These are phyloP conservation scores for Hyaloperonospora arabidopsidis DNA, from an alignment of 352 stramenopile genomes.

Conservation along the genomic window DNA sequence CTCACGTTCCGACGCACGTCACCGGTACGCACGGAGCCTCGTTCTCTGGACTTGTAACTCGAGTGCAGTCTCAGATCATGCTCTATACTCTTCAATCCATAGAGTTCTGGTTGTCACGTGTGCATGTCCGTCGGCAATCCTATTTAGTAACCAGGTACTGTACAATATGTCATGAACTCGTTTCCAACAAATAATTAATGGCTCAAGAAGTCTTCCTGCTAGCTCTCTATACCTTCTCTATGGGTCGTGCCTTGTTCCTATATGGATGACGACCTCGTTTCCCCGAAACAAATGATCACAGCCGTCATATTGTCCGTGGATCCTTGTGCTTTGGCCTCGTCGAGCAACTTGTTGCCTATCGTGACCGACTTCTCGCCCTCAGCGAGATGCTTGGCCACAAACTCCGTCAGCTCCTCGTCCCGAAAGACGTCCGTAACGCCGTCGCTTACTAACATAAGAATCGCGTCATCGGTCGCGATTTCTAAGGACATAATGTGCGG, in stretches of 20 bases:
- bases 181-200: constrained; percentile 23
- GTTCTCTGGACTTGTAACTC: constrained; percentile 45
- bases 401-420: constrained; percentile 62
- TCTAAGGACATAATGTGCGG: constrained; percentile 57
- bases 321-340: constrained; percentile 56
- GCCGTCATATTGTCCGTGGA: constrained; percentile 82
- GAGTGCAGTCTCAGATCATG: too few species aligned
- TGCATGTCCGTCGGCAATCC: constrained; percentile 4
- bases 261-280: constrained; percentile 8
- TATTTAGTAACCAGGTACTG: constrained; percentile 18
- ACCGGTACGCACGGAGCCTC: constrained; percentile 20
- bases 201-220: constrained; percentile 24
- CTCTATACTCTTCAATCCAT: too few species aligned
- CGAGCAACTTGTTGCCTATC: constrained; percentile 57
- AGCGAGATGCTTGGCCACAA: constrained; percentile 40
- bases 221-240: too few species aligned
- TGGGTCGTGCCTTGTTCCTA: too few species aligned
- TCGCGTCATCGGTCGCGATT: constrained; percentile 40
- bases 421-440: constrained; percentile 67
- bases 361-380: constrained; percentile 41
- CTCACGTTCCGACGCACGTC: constrained; percentile 50
- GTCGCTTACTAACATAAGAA: constrained; percentile 75
- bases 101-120: too few species aligned
- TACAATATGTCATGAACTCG: too few species aligned
- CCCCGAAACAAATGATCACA: constrained; percentile 63